These are phyloP conservation scores for Kuraishia cidri DNA, from an alignment of 805 yeast genomes.

Conservation along the genomic window DNA sequence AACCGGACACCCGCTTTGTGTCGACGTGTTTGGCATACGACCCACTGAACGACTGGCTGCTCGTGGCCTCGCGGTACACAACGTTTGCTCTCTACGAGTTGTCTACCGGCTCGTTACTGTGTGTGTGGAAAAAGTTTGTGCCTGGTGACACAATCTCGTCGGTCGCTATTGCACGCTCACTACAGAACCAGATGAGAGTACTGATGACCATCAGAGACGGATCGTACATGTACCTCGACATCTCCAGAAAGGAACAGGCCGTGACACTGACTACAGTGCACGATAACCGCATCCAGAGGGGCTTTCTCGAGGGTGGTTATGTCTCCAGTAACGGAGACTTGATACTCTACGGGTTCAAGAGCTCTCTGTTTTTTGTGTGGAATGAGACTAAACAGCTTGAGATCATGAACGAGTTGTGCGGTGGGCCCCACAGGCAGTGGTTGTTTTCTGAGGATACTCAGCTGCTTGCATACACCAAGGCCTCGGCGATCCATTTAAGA, in stretches of 20 bases:
- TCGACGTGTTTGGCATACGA: conserved; percentile 48
- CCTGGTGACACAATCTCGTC: conserved; percentile 67
- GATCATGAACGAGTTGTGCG: conserved; percentile 64
- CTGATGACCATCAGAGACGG: conserved; percentile 63
- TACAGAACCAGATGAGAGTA: conserved; percentile 11
- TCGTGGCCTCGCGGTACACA: conserved; percentile 69
- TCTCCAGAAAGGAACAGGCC: conserved; percentile 7
- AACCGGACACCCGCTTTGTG: conserved; percentile 31
- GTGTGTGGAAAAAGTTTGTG: conserved; percentile 36
- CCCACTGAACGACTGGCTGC: conserved; percentile 24
- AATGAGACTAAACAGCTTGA: conserved; percentile 74
- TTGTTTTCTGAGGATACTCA: conserved; percentile 9
- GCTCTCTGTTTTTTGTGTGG: conserved; percentile 70
- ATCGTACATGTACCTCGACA: conserved; percentile 34
- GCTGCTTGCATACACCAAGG: conserved; percentile 33
- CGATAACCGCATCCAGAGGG: conserved; percentile 59
- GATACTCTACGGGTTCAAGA: conserved; percentile 73
- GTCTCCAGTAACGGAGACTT: conserved; percentile 32
- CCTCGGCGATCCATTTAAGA: conserved; percentile 36
- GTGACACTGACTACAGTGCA: conserved; percentile 7
- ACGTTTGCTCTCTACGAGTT: conserved; percentile 50
- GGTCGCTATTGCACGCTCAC: conserved; percentile 26
- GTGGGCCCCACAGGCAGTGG: conserved; percentile 92
- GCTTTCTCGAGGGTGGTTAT: conserved; percentile 73
- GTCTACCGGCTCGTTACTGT: conserved; percentile 7